phyloP scores from a whole-genome alignment of 805 yeast genomes.

The Metschnikowia aberdeeniae region DNA sequence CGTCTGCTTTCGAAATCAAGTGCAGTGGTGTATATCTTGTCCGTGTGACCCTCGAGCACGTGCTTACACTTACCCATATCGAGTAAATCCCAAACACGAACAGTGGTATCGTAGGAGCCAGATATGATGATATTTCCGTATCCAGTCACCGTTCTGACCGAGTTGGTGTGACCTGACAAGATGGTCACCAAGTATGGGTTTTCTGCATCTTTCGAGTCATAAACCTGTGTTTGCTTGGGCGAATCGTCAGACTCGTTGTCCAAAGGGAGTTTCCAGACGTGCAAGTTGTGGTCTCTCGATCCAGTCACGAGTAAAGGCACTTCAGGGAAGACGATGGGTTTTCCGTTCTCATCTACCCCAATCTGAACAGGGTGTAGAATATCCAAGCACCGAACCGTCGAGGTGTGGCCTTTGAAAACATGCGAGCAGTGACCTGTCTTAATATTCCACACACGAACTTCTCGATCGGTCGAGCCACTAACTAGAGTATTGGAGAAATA shows the following conservation, averaged over 20 bases:
- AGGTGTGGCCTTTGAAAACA: conserved; percentile 84
- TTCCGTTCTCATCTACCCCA: conserved; percentile 58
- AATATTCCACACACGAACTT: conserved; percentile 92
- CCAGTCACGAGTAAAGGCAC: conserved; percentile 60
- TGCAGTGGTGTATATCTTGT: conserved; percentile 84
- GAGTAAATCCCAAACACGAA: conserved; percentile 85
- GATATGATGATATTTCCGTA: conserved; percentile 78
- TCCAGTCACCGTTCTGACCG: conserved; percentile 87
- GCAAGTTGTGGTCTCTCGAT: conserved; percentile 42
- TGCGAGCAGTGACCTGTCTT: conserved; percentile 84
- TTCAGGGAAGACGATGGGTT: conserved; percentile 52
- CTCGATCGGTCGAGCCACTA: conserved; percentile 91
- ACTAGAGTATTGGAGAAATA: conserved; percentile 79
- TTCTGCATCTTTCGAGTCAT: conserved; percentile 32
- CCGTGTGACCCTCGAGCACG: conserved; percentile 78
- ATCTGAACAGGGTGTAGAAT: conserved; percentile 64
- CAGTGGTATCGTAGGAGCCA: conserved; percentile 87
- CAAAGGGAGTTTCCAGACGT: conserved; percentile 55
- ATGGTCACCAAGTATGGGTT: conserved; percentile 19
- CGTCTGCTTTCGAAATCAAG: conserved; percentile 70
- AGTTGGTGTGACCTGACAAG: conserved; percentile 54
- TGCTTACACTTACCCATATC: conserved; percentile 67
- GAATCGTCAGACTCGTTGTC: conserved; percentile 35
- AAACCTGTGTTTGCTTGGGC: conserved; percentile 32
- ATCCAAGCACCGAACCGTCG: conserved; percentile 90